Conservation (phyloP, 129 eudicot species). For the Pittosporum tobira region DNA sequence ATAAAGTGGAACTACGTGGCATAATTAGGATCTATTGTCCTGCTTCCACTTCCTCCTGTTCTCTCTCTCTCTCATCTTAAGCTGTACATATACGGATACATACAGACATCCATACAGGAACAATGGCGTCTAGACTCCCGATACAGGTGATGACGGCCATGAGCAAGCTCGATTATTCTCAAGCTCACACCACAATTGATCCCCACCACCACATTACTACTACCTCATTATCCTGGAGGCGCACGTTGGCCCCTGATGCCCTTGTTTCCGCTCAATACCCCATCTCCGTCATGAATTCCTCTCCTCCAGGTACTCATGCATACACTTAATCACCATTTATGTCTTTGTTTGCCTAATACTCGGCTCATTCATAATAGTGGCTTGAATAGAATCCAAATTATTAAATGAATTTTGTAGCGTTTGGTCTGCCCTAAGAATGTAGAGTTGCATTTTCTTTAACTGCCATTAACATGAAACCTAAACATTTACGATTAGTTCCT, state of each 20-base stretch:
- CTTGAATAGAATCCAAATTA: neutral
- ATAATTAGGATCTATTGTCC: constrained; percentile 28
- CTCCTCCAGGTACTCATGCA: constrained; percentile 16
- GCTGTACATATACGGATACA: neutral
- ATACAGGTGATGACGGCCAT: constrained; percentile 24
- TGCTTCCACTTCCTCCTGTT: constrained; percentile 9
- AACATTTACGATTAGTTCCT: neutral
- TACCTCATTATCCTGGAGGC: constrained; percentile 42
- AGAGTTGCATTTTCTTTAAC: neutral
- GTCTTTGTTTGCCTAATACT: no score
- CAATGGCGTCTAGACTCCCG: constrained; percentile 39
- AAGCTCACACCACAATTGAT: constrained; percentile 11
- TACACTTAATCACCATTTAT: neutral
- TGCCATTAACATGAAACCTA: constrained; percentile 2
- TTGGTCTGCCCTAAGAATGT: neutral
- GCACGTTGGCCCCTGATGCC: constrained; percentile 28
- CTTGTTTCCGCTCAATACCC: constrained; percentile 29
- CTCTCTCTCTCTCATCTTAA: constrained; percentile 2
- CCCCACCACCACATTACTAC: no score
- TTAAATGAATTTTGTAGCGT: neutral
- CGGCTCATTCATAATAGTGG: neutral
- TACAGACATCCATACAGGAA: neutral
- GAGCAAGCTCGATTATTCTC: constrained; percentile 24
- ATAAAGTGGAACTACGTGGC: constrained; percentile 42
- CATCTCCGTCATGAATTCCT: constrained; percentile 18